Percentiles rank a stretch among this genome's conserved stretches.
Conservation (phyloP, 805 yeast genomes). For the Jamesozyma piceae region DNA sequence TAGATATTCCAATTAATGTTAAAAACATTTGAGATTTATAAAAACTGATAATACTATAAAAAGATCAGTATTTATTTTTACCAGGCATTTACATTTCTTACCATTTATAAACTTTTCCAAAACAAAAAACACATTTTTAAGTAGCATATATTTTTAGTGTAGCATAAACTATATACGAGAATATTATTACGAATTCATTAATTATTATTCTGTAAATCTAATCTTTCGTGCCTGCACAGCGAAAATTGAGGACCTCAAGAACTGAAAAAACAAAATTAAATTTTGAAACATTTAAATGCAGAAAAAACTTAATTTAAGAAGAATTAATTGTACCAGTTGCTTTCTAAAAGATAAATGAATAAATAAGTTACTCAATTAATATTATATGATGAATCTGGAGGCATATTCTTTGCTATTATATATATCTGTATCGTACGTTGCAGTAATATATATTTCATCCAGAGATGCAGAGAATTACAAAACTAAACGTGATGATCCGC, state of each 20-base stretch:
- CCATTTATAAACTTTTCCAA: too few relatives aligned
- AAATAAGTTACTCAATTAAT: not conserved
- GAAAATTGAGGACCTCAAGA: too few relatives aligned
- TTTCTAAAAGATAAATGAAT: too few relatives aligned
- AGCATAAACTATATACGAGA: too few relatives aligned
- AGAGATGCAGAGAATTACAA: constrained; percentile 14
- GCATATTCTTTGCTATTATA: constrained; percentile 11
- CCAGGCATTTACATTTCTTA: not conserved
- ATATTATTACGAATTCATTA: too few relatives aligned
- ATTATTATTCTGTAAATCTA: too few relatives aligned
- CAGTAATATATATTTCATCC: constrained; percentile 17
- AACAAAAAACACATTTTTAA: too few relatives aligned
- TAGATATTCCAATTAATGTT: constrained; percentile 13
- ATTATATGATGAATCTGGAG: not conserved
- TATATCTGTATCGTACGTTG: constrained; percentile 23
- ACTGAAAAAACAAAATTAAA: not conserved
- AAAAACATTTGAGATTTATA: constrained; percentile 6
- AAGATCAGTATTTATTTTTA: not conserved
- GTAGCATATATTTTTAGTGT: too few relatives aligned
- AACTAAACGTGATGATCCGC: constrained; percentile 26
- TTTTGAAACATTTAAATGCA: not conserved
- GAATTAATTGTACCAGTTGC: too few relatives aligned
- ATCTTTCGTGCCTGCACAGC: too few relatives aligned
- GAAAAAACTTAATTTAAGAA: too few relatives aligned
- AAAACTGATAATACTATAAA: not conserved